phyloP scores from a whole-genome alignment of 2,329 filamentous ascomycete species.

The Apiospora aurea region DNA sequence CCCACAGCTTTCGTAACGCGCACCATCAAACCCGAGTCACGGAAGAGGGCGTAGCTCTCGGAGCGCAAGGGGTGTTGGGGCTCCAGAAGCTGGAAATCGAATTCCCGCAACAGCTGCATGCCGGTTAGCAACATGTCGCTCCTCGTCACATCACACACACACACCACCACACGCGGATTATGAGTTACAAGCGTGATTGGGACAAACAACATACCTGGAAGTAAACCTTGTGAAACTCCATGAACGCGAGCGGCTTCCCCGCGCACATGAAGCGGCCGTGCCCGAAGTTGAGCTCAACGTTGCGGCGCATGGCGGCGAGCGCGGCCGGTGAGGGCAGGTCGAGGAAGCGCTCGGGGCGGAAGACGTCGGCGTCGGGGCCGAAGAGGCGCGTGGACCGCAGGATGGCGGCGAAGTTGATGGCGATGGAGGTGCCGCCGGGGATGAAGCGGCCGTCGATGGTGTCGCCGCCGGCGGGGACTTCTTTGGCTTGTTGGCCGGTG shows the following conservation, averaged over 20 bases:
- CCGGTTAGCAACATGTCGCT: not conserved
- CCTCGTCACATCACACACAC: not conserved
- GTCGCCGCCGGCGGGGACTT: constrained; percentile 39
- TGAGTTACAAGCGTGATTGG: too few species aligned
- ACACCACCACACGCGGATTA: too few species aligned
- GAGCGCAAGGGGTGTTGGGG: constrained; percentile 32
- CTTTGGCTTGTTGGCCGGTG: constrained; percentile 36
- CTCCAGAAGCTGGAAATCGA: constrained; percentile 41
- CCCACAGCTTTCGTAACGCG: constrained; percentile 33
- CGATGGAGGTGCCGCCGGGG: constrained; percentile 46
- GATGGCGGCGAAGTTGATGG: constrained; percentile 44
- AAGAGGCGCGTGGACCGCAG: constrained; percentile 41
- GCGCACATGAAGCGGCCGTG: constrained; percentile 42
- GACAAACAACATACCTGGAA: constrained; percentile 54
- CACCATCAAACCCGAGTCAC: constrained; percentile 38
- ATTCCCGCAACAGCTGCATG: constrained; percentile 34
- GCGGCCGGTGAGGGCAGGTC: constrained; percentile 42
- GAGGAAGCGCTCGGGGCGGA: constrained; percentile 54
- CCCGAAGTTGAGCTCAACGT: constrained; percentile 49
- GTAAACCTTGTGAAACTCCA: constrained; percentile 52
- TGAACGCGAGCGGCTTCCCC: constrained; percentile 48
- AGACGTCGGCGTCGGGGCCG: constrained; percentile 47
- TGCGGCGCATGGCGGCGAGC: constrained; percentile 42
- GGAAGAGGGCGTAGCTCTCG: constrained; percentile 33
- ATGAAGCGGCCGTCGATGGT: constrained; percentile 42